Base-by-base conservation (phyloP, 768 basidiomycete species). In the Terana coerulea region DNA sequence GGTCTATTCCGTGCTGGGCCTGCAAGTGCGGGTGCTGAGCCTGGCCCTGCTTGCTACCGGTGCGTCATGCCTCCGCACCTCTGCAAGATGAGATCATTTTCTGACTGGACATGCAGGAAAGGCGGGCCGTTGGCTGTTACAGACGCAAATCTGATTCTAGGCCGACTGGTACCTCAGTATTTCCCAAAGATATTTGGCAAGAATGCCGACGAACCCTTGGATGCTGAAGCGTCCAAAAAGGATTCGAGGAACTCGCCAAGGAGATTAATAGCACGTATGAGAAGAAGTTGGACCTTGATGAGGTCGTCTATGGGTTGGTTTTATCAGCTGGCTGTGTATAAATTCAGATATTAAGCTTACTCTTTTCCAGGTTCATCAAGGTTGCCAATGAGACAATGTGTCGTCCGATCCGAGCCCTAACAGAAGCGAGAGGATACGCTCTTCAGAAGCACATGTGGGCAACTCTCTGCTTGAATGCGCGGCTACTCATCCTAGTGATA, bases 321-420 rank as follows among this genome's bases (percentile, higher is more conserved):
- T 11, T 26, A 14, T 15, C 35, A 47, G 25, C 15, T 33, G 31
- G 31, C 15, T 33, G 41, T 46, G 15, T 21, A n/a, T 7, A 21
- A 36, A n/a, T 37, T 36, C 5, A 14, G 35, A 12, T 9, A 14
- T 12, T 14, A 31, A 12, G 24, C 14, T 29, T 3, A 51, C 29
- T 33, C 17, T 3, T 17, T 4, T n/a, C 5, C 43, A 91, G 93
- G 4, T 97, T 94, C 68, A 87, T 98, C 70, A 91, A 94, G 62
- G 93, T 95, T 9, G 94, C 94, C 8, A 97, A 97, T 59, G 95
- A 98, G 72, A 94, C 91, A 0, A 98, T 98, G 94, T 88, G 86
- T 57, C 74, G 95, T 41, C 95, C 95, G 7, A 95, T 98, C 51
- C 83, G 95, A 2, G 84, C 91, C 1, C 67, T 95, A 57, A 97